Evolutionary conservation across 306 rosid genomes (phyloP), one percentile per base, ranked within the genome.

Genomic region (Phaseolus lunatus): DNA sequence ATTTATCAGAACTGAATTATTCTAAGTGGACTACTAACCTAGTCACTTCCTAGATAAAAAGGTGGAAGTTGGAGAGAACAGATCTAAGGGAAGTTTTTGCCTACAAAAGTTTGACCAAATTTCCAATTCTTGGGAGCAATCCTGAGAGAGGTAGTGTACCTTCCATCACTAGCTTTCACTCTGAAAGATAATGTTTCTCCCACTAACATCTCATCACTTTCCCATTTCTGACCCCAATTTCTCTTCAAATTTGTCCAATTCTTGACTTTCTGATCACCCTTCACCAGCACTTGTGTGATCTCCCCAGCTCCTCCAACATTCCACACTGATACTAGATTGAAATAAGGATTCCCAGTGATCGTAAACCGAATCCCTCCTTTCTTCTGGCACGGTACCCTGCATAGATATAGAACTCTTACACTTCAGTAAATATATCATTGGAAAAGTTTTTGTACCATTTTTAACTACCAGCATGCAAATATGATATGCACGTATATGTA

Each of bases 241-340:
- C 96, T 35, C 77, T 48, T 76, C 90, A 92, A 57, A 0, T 56
- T 3, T 18, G 87, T 88, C 97, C 97, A 94, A 65, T 85, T 61
- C 0, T 1, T 12, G 22, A 70, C 9, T 39, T 92, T 88, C 12
- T 81, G 11, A 22, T 69, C 20, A 24, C 97, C 95, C 85, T 86
- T 94, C 84, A 94, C 96, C 24, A 70, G 83, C 29, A 92, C 54
- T 33, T 79, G 18, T 4, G 20, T 48, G 12, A 90, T 33, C 16
- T 92, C 96, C 5, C 98, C 98, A 3, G 93, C 91, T 54, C 96
- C 98, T 24, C 85, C 97, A 27, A 90, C 96, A 62, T 92, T 92
- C 88, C 90, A 88, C 52, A 92, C 89, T 71, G 72, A 4, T 1
- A 90, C 81, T 57, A 88, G 70, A 58, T 85, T 82, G 88, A 72